Conservation (phyloP, 768 basidiomycete genomes). For the Podaxis sp. region DNA sequence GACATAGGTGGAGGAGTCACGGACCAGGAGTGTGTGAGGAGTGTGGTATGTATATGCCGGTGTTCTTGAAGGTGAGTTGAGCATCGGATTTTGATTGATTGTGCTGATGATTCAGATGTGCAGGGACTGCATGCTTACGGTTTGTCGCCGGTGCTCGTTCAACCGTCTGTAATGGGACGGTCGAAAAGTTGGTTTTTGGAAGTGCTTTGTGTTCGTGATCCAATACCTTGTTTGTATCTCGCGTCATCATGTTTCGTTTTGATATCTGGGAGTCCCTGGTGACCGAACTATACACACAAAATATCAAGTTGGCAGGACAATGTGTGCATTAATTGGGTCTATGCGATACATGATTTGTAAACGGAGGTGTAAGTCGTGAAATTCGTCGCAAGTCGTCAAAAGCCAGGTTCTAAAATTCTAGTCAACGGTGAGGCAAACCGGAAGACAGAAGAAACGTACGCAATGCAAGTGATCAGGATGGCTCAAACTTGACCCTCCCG, state of each 20-base stretch:
- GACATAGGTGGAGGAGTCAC: constrained; percentile 43
- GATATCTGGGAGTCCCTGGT: background rate
- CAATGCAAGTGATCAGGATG: background rate
- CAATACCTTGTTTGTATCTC: background rate
- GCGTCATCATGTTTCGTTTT: background rate
- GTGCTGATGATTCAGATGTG: constrained; percentile 14
- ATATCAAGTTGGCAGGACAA: background rate
- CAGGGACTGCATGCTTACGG: constrained; percentile 17
- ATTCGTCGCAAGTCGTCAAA: background rate
- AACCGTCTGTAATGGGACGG: constrained; percentile 10
- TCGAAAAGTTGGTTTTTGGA: background rate
- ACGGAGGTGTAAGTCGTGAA: background rate
- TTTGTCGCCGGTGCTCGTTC: constrained; percentile 18
- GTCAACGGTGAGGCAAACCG: background rate
- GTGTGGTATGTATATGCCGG: constrained; percentile 39
- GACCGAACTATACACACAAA: background rate
- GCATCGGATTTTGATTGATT: background rate
- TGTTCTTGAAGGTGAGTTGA: constrained; percentile 50
- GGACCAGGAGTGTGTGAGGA: constrained; percentile 48
- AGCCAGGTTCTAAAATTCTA: background rate
- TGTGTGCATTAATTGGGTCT: background rate
- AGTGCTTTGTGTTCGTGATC: background rate
- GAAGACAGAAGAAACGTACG: background rate
- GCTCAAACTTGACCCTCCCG: constrained; percentile 11
- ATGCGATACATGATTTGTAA: background rate